Percentiles rank a stretch among this genome's conserved stretches.
phyloP scores from a whole-genome alignment of 441 rosid species.

The Erodium moschatum region DNA sequence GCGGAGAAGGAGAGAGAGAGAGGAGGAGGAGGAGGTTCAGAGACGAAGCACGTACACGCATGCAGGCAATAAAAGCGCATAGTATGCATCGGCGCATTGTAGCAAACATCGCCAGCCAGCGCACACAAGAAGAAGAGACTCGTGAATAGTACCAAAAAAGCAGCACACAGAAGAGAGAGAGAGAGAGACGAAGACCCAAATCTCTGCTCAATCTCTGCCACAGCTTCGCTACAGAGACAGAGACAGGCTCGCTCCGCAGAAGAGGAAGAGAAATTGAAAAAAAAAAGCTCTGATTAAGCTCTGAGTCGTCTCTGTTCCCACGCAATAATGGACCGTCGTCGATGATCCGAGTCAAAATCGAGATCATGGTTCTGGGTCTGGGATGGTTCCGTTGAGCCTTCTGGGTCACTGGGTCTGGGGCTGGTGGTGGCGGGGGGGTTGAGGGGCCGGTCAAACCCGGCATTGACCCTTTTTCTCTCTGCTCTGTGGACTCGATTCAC shows the following conservation, averaged over 20 bases:
- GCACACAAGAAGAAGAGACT: neutral
- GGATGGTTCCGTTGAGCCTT: neutral
- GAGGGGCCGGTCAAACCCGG: neutral
- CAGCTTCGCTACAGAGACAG: neutral
- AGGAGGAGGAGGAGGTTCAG: no score
- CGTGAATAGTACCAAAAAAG: neutral
- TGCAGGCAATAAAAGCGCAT: slow-evolving; percentile 8
- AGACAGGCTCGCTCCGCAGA: neutral
- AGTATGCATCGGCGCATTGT: neutral
- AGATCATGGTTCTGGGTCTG: neutral
- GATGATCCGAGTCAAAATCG: neutral
- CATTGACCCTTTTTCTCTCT: neutral
- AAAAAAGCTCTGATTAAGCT: no score
- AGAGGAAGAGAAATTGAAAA: no score
- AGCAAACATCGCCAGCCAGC: neutral
- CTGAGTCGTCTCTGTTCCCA: neutral
- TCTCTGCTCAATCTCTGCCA: neutral
- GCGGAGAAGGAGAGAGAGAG: no score
- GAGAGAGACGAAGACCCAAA: neutral
- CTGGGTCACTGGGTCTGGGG: neutral
- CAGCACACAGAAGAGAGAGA: no score
- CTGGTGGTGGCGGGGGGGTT: no score
- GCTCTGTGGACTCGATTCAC: neutral
- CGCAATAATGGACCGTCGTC: neutral
- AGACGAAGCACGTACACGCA: slow-evolving; percentile 7